Evolutionary conservation across 768 basidiomycete genomes (phyloP), one percentile per base, ranked within the genome.

Genomic region (Suillus placidus): DNA sequence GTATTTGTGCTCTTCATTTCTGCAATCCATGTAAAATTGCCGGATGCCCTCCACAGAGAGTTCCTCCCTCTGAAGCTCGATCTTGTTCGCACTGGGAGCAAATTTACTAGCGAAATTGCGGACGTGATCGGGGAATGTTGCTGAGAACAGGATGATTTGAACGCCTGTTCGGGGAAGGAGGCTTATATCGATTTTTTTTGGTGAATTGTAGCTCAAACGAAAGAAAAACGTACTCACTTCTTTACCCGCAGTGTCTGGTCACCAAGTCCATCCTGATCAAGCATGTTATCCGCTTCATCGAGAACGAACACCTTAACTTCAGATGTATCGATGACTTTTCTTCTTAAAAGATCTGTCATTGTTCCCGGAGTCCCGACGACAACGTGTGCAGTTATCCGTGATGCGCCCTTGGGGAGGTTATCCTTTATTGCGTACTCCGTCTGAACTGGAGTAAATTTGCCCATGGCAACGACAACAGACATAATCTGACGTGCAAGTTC

Each of bases 221-320:
- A 54, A 43, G 9, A 34, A 51, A 32, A 37, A 54, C 51, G 9
- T 34, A 75, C 87, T 63, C 71, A 98, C 96, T 96, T 97, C 80
- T 97, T 98, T 55, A 98, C 94, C 61, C 90, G 85, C 55, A 97
- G 79, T 0, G 93, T 96, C 78, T 99, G 96, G 68, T 99, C 97
- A 13, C 95, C 94, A 60, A 99, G 80, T 23, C 93, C 92, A 76
- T 95, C 94, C 72, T 94, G 89, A 74, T 96, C 95, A 70, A 99
- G 82, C 97, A 99, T 99, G 79, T 98, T 97, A 79, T 99, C 97
- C 45, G 97, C 97, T 79, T 99, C 97, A 73, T 99, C 97, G 9
- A 99, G 83, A 4, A 99, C 97, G 64, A 99, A 94, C 4, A 97
- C 93, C 73, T 93, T 94, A 76, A 99, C 85, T 37, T 89, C 82